Base-by-base conservation (phyloP, 768 basidiomycete species). In the Rhizopogon sp. region DNA sequence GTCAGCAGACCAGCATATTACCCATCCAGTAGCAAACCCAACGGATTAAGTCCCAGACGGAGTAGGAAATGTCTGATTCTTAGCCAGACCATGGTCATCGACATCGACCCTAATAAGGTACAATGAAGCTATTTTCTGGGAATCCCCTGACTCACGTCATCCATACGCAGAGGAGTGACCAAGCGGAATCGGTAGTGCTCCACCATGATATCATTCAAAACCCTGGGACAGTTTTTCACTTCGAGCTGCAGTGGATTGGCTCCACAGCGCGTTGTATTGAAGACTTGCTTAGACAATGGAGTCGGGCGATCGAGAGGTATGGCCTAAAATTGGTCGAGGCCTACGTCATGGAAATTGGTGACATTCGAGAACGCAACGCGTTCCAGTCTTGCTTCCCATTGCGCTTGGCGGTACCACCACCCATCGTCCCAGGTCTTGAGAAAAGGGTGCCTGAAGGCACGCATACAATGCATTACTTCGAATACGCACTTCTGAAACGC, bases 161-260 rank as follows among this genome's bases (percentile, higher is more conserved):
- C 41, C 29, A 45, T 41, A 25, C 25, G n/a, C 71, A 90, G 86
- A 80, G 80, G 71, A 93, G 90, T 63, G 88, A 91, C 67, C 87
- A 92, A 62, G 90, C 93, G 1, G 94, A 97, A 70, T 81, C 85
- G 3, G 89, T 91, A 16, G 79, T 95, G 31, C 76, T 98, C 25
- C 95, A 98, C 66, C 85, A 95, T 69, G 97, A 98, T 70, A 83
- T 97, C 54, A 89, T 96, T 51, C 96, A 98, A 69, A 98, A 98
- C 64, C 90, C 93, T 0, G 82, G 78, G n/a, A 96, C 88, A 29
- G 91, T 90, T 56, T 97, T 97, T 73, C 96, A 98, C 69, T 94
- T 98, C 62, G 95, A 99, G 70, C 77, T 99, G 29, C 91, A 96
- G 58, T 99, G 97, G 96, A 87, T 98, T 40, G 94, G 93, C 2